Conservation (phyloP, 1,139 yeast species). For the Candida buenavistaensis region DNA sequence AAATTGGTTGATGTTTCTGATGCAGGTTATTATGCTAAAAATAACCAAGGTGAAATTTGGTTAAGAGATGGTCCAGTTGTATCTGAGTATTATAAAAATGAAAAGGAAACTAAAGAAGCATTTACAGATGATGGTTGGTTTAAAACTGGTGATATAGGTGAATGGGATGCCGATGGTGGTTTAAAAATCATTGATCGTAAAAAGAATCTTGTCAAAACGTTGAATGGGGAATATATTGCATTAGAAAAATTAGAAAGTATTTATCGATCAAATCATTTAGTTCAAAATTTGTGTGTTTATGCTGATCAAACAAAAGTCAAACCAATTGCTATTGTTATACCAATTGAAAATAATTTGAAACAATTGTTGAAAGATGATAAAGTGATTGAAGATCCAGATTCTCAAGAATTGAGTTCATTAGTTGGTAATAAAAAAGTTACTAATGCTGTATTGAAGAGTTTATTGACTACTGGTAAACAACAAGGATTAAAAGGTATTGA, state of each 20-base stretch:
- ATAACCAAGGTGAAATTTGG: slow-evolving; percentile 91
- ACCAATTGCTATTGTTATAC: slow-evolving; percentile 90
- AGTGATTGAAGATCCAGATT: slow-evolving; percentile 48
- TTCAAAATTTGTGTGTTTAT: slow-evolving; percentile 83
- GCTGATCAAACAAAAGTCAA: slow-evolving; percentile 86
- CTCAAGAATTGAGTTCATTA: slow-evolving; percentile 46
- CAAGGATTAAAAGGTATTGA: slow-evolving; percentile 89
- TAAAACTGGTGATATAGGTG: slow-evolving; percentile 95
- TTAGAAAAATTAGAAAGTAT: slow-evolving; percentile 85
- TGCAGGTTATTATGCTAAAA: slow-evolving; percentile 87
- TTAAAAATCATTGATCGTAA: slow-evolving; percentile 87
- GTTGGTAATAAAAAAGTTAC: slow-evolving; percentile 59
- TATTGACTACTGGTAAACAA: slow-evolving; percentile 72
- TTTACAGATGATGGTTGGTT: slow-evolving; percentile 92
- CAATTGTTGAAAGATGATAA: slow-evolving; percentile 54
- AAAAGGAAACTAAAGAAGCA: slow-evolving; percentile 75
- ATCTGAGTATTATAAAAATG: slow-evolving; percentile 79
- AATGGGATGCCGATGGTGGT: slow-evolving; percentile 82
- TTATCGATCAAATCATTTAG: slow-evolving; percentile 80
- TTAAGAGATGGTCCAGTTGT: slow-evolving; percentile 74
- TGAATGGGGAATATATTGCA: slow-evolving; percentile 97
- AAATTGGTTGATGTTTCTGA: slow-evolving; percentile 91
- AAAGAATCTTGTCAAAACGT: slow-evolving; percentile 94
- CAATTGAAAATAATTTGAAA: slow-evolving; percentile 68
- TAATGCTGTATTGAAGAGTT: slow-evolving; percentile 54